Evolutionary conservation across 306 rosid genomes (phyloP).

Genomic region (Ammopiptanthus mongolicus): DNA sequence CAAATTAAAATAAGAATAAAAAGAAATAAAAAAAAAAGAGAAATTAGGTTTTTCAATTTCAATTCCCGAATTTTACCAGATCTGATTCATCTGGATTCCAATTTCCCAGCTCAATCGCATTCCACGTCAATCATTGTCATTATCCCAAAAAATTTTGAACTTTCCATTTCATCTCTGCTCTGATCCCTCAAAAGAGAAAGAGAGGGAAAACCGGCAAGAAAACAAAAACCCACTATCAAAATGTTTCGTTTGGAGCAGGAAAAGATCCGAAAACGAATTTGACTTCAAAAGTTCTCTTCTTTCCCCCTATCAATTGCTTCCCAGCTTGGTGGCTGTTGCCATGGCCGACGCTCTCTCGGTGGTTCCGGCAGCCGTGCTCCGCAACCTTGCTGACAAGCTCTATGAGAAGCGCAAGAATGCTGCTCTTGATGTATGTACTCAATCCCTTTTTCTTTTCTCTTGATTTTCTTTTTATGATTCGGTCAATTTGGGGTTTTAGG

Average conservation of each 20-base stretch:
- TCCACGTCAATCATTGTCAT: conserved; percentile 33
- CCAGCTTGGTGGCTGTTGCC: conserved; percentile 24
- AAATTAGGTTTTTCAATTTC: not conserved
- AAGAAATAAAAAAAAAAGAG: not conserved
- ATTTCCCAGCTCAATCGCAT: conserved; percentile 17
- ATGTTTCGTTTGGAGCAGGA: conserved; percentile 36
- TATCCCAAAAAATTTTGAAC: conserved; percentile 26
- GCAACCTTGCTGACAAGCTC: conserved; percentile 92
- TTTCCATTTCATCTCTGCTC: conserved; percentile 23
- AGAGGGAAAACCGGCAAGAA: no score
- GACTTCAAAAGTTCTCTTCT: conserved; percentile 5
- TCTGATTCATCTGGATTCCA: conserved; percentile 20
- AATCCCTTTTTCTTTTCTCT: not conserved
- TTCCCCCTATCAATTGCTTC: not conserved
- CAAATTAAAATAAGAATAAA: not conserved
- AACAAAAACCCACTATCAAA: not conserved
- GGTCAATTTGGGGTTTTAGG: conserved; percentile 39
- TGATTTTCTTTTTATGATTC: not conserved
- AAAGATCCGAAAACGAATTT: conserved; percentile 41
- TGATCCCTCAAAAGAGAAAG: not conserved
- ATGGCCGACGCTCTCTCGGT: conserved; percentile 75
- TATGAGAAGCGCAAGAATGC: conserved; percentile 99
- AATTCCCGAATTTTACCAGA: conserved; percentile 22
- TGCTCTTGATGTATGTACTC: conserved; percentile 73
- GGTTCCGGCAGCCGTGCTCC: conserved; percentile 72